A percentile compares a stretch with the other conserved stretches of the same genome.
These are phyloP conservation scores for Coprinopsis strossmayeri DNA, from an alignment of 768 basidiomycete genomes.

Conservation along the genomic window DNA sequence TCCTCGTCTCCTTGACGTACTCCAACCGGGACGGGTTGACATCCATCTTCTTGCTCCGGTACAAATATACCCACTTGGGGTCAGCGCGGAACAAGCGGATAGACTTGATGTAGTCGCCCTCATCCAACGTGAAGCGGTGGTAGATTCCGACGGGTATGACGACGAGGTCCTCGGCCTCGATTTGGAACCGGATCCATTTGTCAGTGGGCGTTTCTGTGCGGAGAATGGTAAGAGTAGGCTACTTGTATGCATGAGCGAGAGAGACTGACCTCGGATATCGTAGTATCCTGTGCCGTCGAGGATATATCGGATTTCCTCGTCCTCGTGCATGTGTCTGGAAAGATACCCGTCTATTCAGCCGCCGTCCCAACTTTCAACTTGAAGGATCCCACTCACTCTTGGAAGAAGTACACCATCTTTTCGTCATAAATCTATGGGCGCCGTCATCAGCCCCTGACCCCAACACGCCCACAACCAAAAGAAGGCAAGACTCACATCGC, in stretches of 20 bases:
- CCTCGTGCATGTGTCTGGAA: constrained; percentile 84
- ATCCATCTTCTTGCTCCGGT: constrained; percentile 57
- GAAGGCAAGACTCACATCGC: constrained; percentile 39
- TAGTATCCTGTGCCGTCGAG: constrained; percentile 83
- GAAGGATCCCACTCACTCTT: constrained; percentile 49
- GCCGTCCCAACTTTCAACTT: background rate
- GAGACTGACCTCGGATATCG: constrained; percentile 69
- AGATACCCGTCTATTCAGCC: background rate
- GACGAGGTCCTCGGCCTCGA: constrained; percentile 77
- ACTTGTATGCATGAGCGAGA: background rate
- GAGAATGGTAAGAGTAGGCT: background rate
- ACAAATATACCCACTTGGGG: constrained; percentile 82
- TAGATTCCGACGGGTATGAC: constrained; percentile 89
- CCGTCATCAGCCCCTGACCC: too few species aligned
- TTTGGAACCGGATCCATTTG: constrained; percentile 74
- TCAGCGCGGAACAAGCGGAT: constrained; percentile 88
- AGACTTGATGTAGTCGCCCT: constrained; percentile 62
- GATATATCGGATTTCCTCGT: constrained; percentile 91
- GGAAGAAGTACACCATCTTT: constrained; percentile 77
- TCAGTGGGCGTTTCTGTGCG: constrained; percentile 58
- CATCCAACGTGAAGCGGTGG: constrained; percentile 90
- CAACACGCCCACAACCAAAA: background rate
- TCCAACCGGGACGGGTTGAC: constrained; percentile 53
- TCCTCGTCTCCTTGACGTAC: constrained; percentile 39
- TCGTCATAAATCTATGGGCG: constrained; percentile 69